Conservation (phyloP, 768 basidiomycete genomes). For the Chalciporus piperatus region DNA sequence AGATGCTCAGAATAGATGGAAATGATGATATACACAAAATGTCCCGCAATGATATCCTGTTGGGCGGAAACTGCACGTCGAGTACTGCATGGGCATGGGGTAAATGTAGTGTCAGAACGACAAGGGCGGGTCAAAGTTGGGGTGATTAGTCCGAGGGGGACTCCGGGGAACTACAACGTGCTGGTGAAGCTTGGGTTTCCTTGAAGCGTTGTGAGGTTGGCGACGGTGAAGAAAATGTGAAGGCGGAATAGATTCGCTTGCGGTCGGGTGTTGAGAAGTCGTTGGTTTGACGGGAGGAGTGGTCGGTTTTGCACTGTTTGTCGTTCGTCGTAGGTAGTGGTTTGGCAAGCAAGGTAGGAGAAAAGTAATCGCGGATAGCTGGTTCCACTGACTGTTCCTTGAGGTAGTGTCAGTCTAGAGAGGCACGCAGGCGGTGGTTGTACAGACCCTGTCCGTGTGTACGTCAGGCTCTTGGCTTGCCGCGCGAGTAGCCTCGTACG, state of each 20-base stretch:
- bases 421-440: not conserved
- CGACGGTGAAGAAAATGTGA: conserved; percentile 77
- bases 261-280: conserved; percentile 75
- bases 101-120: not conserved
- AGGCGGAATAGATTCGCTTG: conserved; percentile 67
- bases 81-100: conserved; percentile 1
- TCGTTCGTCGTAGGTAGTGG: conserved; percentile 33
- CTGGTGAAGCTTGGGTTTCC: conserved; percentile 37
- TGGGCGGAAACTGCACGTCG: conserved; percentile 7
- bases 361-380: conserved; percentile 54
- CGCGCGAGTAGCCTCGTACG: conserved; percentile 50
- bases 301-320: conserved; percentile 32
- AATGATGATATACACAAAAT: conserved; percentile 32
- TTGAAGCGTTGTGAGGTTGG: conserved; percentile 55
- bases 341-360: conserved; percentile 15
- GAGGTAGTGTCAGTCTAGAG: conserved; percentile 1
- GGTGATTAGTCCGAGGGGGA: conserved; percentile 21
- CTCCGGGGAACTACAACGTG: conserved; percentile 20
- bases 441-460: conserved; percentile 48
- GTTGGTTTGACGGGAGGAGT: conserved; percentile 65
- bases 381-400: conserved; percentile 58
- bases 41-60: conserved; percentile 29
- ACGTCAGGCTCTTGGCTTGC: conserved; percentile 40
- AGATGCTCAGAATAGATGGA: conserved; percentile 33
- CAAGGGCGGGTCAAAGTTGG: not conserved